Conservation (phyloP, 2,329 filamentous ascomycete species). For the Cadophora luteo-olivacea region DNA sequence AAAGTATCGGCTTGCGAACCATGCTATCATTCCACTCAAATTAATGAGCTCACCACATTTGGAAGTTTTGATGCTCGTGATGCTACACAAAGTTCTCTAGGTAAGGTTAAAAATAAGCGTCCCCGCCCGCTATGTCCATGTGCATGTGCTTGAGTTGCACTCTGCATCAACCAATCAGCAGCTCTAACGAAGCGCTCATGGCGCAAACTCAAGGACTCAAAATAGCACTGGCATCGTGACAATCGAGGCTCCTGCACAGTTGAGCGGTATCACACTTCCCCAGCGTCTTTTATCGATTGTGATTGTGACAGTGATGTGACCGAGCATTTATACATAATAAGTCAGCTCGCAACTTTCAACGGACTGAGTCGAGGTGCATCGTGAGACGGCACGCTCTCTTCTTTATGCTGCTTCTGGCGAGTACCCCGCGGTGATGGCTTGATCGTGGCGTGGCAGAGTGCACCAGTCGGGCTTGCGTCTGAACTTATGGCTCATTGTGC, state of each 20-base stretch:
- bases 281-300: conserved; percentile 16
- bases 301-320: conserved; percentile 12
- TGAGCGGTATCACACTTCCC: conserved; percentile 11
- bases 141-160: conserved; percentile 4
- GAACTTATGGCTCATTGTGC: neutral
- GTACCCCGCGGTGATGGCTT: conserved; percentile 8
- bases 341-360: neutral
- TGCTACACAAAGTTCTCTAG: neutral
- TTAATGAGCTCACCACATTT: neutral
- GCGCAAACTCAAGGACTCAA: neutral
- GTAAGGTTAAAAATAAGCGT: conserved; percentile 16
- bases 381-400: conserved; percentile 7
- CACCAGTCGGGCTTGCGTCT: conserved; percentile 3
- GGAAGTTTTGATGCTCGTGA: neutral
- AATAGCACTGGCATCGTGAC: conserved; percentile 2
- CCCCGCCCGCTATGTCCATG: neutral
- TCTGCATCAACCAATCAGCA: conserved; percentile 11
- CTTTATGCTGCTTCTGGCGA: conserved; percentile 12
- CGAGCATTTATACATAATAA: conserved; percentile 12
- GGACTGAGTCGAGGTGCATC: conserved; percentile 12
- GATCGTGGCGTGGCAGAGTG: neutral
- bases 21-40: too few relatives aligned
- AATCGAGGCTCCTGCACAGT: conserved; percentile 9
- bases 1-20: too few relatives aligned
- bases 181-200: conserved; percentile 11